These are phyloP conservation scores for Tuber magnatum DNA, from an alignment of 495 filamentous ascomycete genomes.

Conservation along the genomic window DNA sequence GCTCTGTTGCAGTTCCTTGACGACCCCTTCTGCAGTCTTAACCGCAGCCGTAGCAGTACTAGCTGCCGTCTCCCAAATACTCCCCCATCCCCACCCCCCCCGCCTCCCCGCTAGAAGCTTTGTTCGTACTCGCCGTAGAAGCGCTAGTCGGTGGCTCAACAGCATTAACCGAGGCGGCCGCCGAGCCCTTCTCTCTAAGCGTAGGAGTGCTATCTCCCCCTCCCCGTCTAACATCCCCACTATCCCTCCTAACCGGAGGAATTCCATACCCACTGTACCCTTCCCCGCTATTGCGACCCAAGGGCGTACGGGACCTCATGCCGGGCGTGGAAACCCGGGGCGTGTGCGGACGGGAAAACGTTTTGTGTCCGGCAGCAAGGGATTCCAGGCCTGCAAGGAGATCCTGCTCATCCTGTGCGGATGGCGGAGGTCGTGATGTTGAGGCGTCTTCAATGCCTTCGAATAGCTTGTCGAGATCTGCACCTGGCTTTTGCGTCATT, in stretches of 20 bases:
- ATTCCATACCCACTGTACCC: slow-evolving; percentile 34
- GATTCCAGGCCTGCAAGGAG: slow-evolving; percentile 79
- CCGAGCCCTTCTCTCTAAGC: slow-evolving; percentile 32
- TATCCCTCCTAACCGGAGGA: slow-evolving; percentile 27
- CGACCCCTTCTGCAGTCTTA: slow-evolving; percentile 86
- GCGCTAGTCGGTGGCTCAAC: slow-evolving; percentile 33
- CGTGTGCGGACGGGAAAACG: slow-evolving; percentile 70
- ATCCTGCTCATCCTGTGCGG: slow-evolving; percentile 53
- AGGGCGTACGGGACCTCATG: slow-evolving; percentile 37
- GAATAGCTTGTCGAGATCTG: slow-evolving; percentile 78
- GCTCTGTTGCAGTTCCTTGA: slow-evolving; percentile 91
- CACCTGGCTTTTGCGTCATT: slow-evolving; percentile 48
- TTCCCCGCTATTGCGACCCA: slow-evolving; percentile 26
- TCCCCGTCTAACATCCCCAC: slow-evolving; percentile 24
- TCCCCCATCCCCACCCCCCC: slow-evolving; percentile 82
- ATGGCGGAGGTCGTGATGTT: slow-evolving; percentile 29
- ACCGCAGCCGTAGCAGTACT: slow-evolving; percentile 70
- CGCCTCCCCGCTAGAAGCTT: slow-evolving; percentile 46
- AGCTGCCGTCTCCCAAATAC: slow-evolving; percentile 49
- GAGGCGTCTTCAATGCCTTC: slow-evolving; percentile 58
- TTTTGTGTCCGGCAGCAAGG: slow-evolving; percentile 54
- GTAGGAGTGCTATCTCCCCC: slow-evolving; percentile 40
- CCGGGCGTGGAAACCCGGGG: slow-evolving; percentile 52
- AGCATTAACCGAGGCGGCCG: slow-evolving; percentile 27
- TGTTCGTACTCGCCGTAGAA: slow-evolving; percentile 24